A percentile compares a stretch with the other conserved stretches of the same genome.
Conservation (phyloP, 1,139 yeast genomes). For the Nematodospora anomalae region DNA sequence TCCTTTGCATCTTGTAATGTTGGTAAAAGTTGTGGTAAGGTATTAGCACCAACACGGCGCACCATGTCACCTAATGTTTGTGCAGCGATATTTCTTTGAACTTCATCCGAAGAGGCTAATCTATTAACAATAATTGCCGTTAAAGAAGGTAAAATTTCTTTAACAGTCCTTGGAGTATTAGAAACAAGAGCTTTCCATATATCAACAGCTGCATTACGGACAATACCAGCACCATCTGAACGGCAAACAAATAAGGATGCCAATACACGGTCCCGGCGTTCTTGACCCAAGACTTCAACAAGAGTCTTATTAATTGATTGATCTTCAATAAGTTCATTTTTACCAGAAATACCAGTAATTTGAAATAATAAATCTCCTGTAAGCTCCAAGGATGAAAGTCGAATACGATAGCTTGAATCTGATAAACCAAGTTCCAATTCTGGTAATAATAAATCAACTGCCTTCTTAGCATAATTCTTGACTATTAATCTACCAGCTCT, state of each 20-base stretch:
- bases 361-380: slow-evolving; percentile 96
- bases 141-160: slow-evolving; percentile 84
- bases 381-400: slow-evolving; percentile 91
- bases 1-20: slow-evolving; percentile 83
- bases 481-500: slow-evolving; percentile 93
- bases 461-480: slow-evolving; percentile 86
- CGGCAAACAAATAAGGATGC: slow-evolving; percentile 89
- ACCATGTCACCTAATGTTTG: slow-evolving; percentile 94
- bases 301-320: slow-evolving; percentile 68
- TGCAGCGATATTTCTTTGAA: slow-evolving; percentile 86
- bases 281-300: slow-evolving; percentile 78
- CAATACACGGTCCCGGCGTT: slow-evolving; percentile 83
- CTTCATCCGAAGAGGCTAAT: slow-evolving; percentile 76
- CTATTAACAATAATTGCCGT: slow-evolving; percentile 78
- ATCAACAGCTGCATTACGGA: slow-evolving; percentile 88
- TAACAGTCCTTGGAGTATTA: slow-evolving; percentile 94
- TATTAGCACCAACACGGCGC: slow-evolving; percentile 90
- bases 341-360: slow-evolving; percentile 84
- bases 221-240: slow-evolving; percentile 85
- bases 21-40: slow-evolving; percentile 81
- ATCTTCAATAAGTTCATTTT: slow-evolving; percentile 65
- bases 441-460: slow-evolving; percentile 90
- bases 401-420: slow-evolving; percentile 80
- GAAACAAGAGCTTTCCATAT: slow-evolving; percentile 97
- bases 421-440: slow-evolving; percentile 90